Conservation (phyloP, 805 yeast genomes). For the Lipomyces orientalis region DNA sequence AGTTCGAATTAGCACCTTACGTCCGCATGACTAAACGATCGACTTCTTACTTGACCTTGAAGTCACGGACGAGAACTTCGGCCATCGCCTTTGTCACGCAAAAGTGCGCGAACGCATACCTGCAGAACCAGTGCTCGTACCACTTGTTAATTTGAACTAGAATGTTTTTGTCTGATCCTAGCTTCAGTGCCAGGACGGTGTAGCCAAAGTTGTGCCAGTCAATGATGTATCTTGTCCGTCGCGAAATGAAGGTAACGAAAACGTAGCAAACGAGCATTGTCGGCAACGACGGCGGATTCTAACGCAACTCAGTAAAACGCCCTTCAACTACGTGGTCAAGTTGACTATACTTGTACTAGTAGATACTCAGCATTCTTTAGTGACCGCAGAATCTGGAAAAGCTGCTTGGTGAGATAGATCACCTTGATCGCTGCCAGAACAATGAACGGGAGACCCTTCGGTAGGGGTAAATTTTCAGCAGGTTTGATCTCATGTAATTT, state of each 20-base stretch:
- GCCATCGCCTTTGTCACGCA: conserved; percentile 84
- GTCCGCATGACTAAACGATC: not conserved
- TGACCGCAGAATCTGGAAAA: conserved; percentile 53
- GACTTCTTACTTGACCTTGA: conserved; percentile 53
- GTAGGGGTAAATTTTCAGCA: conserved; percentile 34
- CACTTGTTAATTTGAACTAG: conserved; percentile 62
- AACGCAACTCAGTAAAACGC: conserved; percentile 41
- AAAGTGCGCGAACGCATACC: conserved; percentile 67
- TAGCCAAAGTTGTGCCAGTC: conserved; percentile 98
- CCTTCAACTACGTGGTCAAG: conserved; percentile 50
- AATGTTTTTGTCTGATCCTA: conserved; percentile 56
- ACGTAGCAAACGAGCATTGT: conserved; percentile 66
- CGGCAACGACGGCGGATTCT: conserved; percentile 93
- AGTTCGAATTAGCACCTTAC: not conserved
- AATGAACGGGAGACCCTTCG: conserved; percentile 55
- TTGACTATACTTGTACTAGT: conserved; percentile 50
- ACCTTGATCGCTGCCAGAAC: conserved; percentile 67
- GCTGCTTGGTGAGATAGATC: conserved; percentile 47
- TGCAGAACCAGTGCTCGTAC: conserved; percentile 70
- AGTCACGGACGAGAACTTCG: conserved; percentile 59
- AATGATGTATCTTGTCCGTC: conserved; percentile 68
- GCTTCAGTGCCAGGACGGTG: conserved; percentile 74
- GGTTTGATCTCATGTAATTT: conserved; percentile 44
- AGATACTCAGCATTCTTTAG: conserved; percentile 69
- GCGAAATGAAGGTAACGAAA: conserved; percentile 55